phyloP scores from a whole-genome alignment of 768 basidiomycete species.

The Psilocybe subaeruginosa region DNA sequence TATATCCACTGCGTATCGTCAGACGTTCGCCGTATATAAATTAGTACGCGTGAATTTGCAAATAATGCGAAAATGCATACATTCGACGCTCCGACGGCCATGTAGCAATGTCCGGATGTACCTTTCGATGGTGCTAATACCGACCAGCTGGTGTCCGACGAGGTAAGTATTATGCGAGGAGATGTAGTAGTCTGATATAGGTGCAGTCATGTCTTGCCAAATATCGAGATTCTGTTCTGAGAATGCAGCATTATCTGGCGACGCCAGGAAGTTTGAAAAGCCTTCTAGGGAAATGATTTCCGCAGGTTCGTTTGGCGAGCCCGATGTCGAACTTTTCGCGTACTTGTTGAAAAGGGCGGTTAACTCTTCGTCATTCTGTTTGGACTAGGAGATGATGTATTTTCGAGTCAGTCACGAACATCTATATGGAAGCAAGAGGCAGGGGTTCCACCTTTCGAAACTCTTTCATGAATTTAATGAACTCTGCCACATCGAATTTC shows the following conservation, averaged over 20 bases:
- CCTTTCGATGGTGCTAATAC: conserved; percentile 87
- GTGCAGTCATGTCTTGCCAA: conserved; percentile 86
- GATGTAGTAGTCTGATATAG: conserved; percentile 87
- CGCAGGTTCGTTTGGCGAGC: conserved; percentile 17
- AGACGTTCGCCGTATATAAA: conserved; percentile 2
- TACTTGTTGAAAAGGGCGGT: conserved; percentile 39
- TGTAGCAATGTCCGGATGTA: conserved; percentile 92
- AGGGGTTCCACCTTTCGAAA: conserved; percentile 39
- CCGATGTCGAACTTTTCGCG: conserved; percentile 15
- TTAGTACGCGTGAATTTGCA: neutral
- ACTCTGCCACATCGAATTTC: conserved; percentile 44
- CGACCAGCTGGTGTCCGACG: conserved; percentile 84
- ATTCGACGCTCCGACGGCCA: conserved; percentile 91
- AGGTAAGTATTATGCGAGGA: conserved; percentile 95
- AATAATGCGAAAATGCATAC: conserved; percentile 54
- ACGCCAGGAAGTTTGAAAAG: conserved; percentile 82
- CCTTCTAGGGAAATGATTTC: conserved; percentile 53
- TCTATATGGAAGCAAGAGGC: neutral
- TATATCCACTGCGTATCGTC: conserved; percentile 72
- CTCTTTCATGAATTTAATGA: conserved; percentile 48
- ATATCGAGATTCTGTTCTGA: conserved; percentile 44
- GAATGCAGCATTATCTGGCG: conserved; percentile 69
- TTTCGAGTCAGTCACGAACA: neutral
- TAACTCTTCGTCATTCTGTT: conserved; percentile 34
- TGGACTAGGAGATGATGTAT: conserved; percentile 30